Evolutionary conservation across 139 green algal species (phyloP).

Genomic region (Eudorina sp.): DNA sequence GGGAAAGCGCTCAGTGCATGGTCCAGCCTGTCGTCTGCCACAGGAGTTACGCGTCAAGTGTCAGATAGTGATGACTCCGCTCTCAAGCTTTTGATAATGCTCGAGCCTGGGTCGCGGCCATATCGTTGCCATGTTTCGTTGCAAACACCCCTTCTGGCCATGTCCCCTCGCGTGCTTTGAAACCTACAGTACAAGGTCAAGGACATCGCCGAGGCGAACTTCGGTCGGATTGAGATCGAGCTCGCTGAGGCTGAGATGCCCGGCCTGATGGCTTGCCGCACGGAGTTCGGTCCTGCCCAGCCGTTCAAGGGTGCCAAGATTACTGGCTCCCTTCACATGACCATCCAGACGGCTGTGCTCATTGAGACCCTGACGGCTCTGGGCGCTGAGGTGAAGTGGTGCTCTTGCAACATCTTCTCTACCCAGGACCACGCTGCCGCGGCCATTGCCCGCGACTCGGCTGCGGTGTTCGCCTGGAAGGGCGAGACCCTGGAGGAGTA

Average conservation of each 20-base stretch:
- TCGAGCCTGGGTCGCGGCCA: too few relatives aligned
- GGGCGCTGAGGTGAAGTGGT: conserved; percentile 98
- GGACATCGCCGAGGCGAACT: conserved; percentile 97
- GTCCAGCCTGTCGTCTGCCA: too few relatives aligned
- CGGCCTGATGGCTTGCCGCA: conserved; percentile 94
- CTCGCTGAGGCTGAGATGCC: conserved; percentile 99
- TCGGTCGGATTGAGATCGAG: conserved; percentile 98
- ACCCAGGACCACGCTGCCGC: conserved; percentile 98
- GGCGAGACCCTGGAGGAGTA: conserved; percentile 99
- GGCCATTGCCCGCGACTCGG: conserved; percentile 96
- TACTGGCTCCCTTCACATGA: conserved; percentile 99
- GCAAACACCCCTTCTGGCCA: too few relatives aligned
- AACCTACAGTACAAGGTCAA: conserved; percentile 93
- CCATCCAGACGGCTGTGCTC: conserved; percentile 99
- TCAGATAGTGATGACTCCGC: too few relatives aligned
- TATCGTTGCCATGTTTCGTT: too few relatives aligned
- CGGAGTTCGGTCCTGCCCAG: conserved; percentile 94
- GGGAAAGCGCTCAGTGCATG: too few relatives aligned
- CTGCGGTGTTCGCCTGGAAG: conserved; percentile 99
- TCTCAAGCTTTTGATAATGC: too few relatives aligned
- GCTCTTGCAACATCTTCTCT: conserved; percentile 99
- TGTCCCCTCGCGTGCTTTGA: too few relatives aligned
- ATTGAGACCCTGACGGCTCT: conserved; percentile 98
- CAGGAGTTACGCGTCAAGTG: too few relatives aligned
- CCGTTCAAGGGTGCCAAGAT: conserved; percentile 96